Evolutionary conservation across 805 yeast genomes (phyloP), one percentile per base, ranked within the genome.

Genomic region (Sungouiozyma ichnusensis): DNA sequence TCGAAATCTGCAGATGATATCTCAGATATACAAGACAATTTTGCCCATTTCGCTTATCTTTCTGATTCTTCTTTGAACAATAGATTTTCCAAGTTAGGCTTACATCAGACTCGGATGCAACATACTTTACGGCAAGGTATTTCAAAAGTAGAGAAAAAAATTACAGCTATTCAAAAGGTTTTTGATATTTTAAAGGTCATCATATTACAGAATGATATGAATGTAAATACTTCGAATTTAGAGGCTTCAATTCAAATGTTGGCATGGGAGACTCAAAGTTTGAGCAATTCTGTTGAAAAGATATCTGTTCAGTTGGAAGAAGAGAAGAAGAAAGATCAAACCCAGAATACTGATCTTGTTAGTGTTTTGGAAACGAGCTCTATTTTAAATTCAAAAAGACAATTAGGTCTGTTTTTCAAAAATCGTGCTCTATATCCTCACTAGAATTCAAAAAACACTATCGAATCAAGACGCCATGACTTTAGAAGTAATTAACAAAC

Each of bases 341-440:
- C 6, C 11, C 29, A 11, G 11, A 24, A 24, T 11, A 24, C 11
- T 24, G 29, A 24, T 24, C 9, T 24, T 24, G 29, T 24, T 6
- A 47, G 48, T 11, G 50, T 58, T n/a, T 52, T 52, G 4, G 54
- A 53, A 37, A 43, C 49, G 13, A 54, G 58, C 24, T 35, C 58
- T 36, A 43, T 33, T 16, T 33, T 56, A 16, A 53, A 50, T 35
- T 53, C 62, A 1, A 58, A 49, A 38, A 50, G 39, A 34, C 54
- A 56, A 35, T 29, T 60, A 3, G 65, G 65, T 16, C 44, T 40
- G 8, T 47, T 55, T 13, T 48, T 60, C 38, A 49, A 49, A 37
- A 47, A 44, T 16, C 35, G 38, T 27, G 15, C 14, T 18, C 38
- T 37, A 37, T 24, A 4, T 29, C 14, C 20, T 29, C n/a, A 29